Evolutionary conservation across 306 rosid species (phyloP), one percentile per base, ranked within the genome.

Genomic region (Cicer yamashitae): DNA sequence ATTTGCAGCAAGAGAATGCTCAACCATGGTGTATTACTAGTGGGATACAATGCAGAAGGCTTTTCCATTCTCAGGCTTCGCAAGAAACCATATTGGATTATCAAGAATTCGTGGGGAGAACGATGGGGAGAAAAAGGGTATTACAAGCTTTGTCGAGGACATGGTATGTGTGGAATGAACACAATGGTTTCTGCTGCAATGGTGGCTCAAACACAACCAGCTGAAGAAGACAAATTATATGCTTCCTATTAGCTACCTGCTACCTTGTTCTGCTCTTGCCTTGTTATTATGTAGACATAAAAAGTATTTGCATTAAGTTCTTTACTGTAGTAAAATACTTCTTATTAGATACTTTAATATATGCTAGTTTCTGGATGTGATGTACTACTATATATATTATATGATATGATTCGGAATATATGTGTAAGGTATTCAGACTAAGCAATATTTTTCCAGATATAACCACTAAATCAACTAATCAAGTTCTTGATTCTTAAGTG

Each of bases 101-200:
- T 94, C 66, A 94, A 94, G 77, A 94, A 94, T 40, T 94, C 98
- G 0, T 94, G 97, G 97, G 97, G 97, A 0, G 46, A 77, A 52
- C 37, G 34, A 10, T 91, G 98, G 98, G 98, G 98, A 0, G 96
- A 86, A 46, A 8, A 66, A 0, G 96, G 98, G 0, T 94, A 90
- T 46, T 90, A 87, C 74, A 80, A 44, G 13, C 89, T 94, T 38
- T 91, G 98, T 20, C 71, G 91, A 10, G 97, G 97, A 30, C 85
- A 77, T 3, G 85, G 83, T 14, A 94, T 94, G 88, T 91, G 97
- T 30, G 96, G 98, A 9, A 84, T 91, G 83, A 87, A 91, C 81
- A 86, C 90, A 0, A 90, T 91, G 97, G 98, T 90, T 70, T 90
- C 96, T 10, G 74, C 91, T 39, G 88, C 97, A 6, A 88, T 87